Conservation (phyloP, 495 filamentous ascomycete species). For the Trichoderma reesei region DNA sequence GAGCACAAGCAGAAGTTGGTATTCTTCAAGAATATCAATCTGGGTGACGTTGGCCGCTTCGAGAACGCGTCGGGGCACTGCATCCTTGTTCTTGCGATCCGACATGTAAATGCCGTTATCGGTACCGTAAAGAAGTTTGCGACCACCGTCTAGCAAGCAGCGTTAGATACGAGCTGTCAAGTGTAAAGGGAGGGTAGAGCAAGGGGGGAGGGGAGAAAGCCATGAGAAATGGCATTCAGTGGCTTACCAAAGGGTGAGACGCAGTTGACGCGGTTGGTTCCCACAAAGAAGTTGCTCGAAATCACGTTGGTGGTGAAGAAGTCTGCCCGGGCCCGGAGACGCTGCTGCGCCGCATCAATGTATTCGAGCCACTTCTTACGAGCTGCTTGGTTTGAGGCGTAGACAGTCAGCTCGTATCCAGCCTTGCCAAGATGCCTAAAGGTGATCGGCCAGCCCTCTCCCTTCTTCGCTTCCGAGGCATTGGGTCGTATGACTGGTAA, state of each 20-base stretch:
- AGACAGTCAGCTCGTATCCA: constrained; percentile 89
- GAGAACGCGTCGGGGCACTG: constrained; percentile 71
- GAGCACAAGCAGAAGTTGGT: constrained; percentile 82
- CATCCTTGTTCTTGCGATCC: constrained; percentile 81
- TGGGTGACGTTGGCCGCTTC: constrained; percentile 85
- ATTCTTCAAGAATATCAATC: constrained; percentile 92
- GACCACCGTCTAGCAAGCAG: constrained; percentile 60
- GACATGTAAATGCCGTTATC: constrained; percentile 87
- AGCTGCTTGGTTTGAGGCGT: constrained; percentile 66
- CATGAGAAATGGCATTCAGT: no score
- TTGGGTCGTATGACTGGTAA: constrained; percentile 58
- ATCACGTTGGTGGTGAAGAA: constrained; percentile 88
- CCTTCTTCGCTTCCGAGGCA: constrained; percentile 35
- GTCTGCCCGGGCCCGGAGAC: constrained; percentile 74
- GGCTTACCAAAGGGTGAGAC: constrained; percentile 75
- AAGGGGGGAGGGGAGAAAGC: neutral
- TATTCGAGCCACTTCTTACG: constrained; percentile 92
- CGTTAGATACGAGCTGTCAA: constrained; percentile 23
- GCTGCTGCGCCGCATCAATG: constrained; percentile 82
- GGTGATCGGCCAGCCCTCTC: constrained; percentile 91
- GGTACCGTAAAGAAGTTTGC: constrained; percentile 88
- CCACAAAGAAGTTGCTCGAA: constrained; percentile 74
- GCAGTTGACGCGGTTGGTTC: constrained; percentile 79
- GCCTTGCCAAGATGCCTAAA: constrained; percentile 96
- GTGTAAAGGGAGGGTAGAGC: neutral